These are phyloP conservation scores for Prunus armeniaca DNA, from an alignment of 306 rosid species.

Conservation along the genomic window DNA sequence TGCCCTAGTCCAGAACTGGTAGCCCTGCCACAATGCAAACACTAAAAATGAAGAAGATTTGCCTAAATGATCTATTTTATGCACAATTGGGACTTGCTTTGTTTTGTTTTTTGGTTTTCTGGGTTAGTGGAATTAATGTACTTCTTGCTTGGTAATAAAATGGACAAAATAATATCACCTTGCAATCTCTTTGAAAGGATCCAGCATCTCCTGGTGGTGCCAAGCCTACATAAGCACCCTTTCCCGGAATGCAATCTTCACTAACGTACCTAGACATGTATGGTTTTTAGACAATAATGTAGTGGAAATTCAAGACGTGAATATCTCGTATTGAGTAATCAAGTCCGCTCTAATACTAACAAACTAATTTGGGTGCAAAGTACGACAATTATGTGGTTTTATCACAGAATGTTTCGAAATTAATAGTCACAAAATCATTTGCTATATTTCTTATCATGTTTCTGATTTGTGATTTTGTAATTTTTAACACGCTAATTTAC, in stretches of 20 bases:
- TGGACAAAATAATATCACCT: slow-evolving; percentile 37
- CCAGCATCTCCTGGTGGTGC: slow-evolving; percentile 53
- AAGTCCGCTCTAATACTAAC: no score
- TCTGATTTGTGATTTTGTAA: no score
- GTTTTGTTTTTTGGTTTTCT: not conserved
- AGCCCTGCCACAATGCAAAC: slow-evolving; percentile 37
- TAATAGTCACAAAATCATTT: no score
- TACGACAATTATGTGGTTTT: no score
- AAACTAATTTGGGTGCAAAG: no score
- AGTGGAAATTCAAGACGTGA: not conserved
- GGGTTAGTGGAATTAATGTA: not conserved
- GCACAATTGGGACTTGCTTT: no score
- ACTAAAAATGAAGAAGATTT: no score
- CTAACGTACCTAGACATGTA: slow-evolving; percentile 16
- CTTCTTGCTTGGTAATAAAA: not conserved
- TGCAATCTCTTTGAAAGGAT: slow-evolving; percentile 68
- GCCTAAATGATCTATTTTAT: no score
- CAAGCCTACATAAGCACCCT: slow-evolving; percentile 45
- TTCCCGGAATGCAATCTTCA: slow-evolving; percentile 7
- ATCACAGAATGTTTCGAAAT: no score
- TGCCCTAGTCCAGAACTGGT: slow-evolving; percentile 82
- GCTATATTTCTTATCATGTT: no score
- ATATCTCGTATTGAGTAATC: no score
- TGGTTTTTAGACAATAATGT: not conserved
- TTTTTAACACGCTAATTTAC: no score